Conservation (phyloP, 371 early-diverging fungal genomes). For the Zopfochytrium polystomum region DNA sequence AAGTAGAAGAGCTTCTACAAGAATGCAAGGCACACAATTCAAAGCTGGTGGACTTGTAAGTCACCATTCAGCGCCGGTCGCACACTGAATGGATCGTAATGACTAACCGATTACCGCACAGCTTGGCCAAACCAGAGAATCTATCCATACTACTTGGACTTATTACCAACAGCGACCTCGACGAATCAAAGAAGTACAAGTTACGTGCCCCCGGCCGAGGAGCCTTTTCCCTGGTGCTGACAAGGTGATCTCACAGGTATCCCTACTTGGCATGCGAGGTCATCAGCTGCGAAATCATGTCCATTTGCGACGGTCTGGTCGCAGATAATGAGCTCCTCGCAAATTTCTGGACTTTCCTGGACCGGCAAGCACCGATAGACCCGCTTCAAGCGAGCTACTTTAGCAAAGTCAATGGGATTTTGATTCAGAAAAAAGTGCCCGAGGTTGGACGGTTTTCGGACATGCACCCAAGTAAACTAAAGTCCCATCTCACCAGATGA, state of each 20-base stretch:
- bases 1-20: conserved; percentile 81
- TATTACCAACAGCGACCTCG: no score
- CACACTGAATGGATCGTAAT: no score
- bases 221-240: no score
- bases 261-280: conserved; percentile 84
- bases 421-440: no score
- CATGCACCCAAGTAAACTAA: no score
- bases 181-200: conserved; percentile 71
- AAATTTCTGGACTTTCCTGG: conserved; percentile 78
- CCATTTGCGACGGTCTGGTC: conserved; percentile 71
- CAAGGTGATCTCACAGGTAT: no score
- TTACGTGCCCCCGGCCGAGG: no score
- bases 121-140: no score
- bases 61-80: no score
- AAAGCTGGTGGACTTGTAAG: conserved; percentile 79
- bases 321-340: conserved; percentile 63
- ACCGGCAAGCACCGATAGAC: conserved; percentile 70
- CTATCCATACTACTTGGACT: no score
- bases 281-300: conserved; percentile 81
- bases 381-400: conserved; percentile 82
- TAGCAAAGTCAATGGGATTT: conserved; percentile 79
- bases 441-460: no score
- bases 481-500: conserved; percentile 30
- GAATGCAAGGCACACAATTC: conserved; percentile 80
- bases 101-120: no score